These are phyloP conservation scores for Boletales sp. DNA, from an alignment of 768 basidiomycete genomes.

Conservation along the genomic window DNA sequence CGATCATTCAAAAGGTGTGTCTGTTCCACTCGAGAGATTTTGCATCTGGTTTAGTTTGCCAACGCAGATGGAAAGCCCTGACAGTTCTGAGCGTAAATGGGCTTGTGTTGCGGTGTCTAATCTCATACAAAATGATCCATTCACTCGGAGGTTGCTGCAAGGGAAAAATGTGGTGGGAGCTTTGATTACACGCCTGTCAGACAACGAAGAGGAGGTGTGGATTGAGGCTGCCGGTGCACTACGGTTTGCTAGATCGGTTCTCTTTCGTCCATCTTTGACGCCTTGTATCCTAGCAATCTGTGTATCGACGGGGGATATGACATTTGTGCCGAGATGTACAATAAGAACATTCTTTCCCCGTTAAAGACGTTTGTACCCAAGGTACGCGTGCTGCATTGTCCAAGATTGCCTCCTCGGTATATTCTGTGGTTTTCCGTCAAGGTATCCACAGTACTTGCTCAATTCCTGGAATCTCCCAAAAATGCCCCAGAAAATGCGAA, in stretches of 20 bases:
- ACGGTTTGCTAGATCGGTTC: constrained; percentile 47
- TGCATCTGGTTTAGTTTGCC: constrained; percentile 1
- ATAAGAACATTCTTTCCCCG: constrained; percentile 85
- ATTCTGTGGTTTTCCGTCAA: constrained; percentile 26
- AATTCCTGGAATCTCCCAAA: constrained; percentile 60
- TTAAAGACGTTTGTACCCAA: constrained; percentile 75
- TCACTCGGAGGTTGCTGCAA: constrained; percentile 84
- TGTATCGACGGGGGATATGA: constrained; percentile 95
- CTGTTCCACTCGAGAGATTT: constrained; percentile 1
- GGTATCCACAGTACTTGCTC: constrained; percentile 72
- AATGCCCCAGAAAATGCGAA: constrained; percentile 65
- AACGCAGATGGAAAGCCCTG: constrained; percentile 67
- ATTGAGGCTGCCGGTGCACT: constrained; percentile 85
- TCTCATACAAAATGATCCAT: constrained; percentile 92
- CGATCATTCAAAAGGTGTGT: constrained; percentile 84
- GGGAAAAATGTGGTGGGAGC: constrained; percentile 87
- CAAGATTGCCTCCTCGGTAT: not conserved
- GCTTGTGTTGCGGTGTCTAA: constrained; percentile 96
- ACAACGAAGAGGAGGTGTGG: constrained; percentile 88
- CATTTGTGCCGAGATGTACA: constrained; percentile 95
- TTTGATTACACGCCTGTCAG: constrained; percentile 82
- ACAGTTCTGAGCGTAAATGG: constrained; percentile 85
- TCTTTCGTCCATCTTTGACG: constrained; percentile 6
- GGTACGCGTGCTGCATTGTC: constrained; percentile 36
- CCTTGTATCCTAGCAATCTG: constrained; percentile 61